Base-by-base conservation (phyloP, 371 early-diverging fungal genomes). In the Apophysomyces trapeziformis region DNA sequence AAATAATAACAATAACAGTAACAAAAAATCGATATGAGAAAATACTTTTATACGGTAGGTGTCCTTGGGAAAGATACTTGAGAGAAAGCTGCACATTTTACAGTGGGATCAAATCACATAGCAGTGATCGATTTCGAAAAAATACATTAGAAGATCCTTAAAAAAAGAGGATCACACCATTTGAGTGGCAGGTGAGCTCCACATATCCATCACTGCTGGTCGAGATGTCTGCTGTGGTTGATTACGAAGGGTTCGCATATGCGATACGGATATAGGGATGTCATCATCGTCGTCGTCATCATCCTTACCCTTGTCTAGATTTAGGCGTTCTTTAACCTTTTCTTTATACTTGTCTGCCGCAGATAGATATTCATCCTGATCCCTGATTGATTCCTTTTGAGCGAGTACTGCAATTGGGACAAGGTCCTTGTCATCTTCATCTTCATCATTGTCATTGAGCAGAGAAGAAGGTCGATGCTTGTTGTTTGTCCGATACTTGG, bases 231-330 rank as follows among this genome's bases (percentile, higher is more conserved):
- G 54, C 2, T 50, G 54, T 50, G 54, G 54, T 50, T 21, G 54
- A 21, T 50, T 50, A 21, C 54, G 54, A n/a, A 50, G n/a, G 21
- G 65, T 35, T 9, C 65, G 65, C 65, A 65, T 65, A 9, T 38
- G 65, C 26, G 65, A 41, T 2, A 65, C 38, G 5, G 65, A 65
- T 58, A 65, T 43, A 0, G 60, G 45, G 12, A 45, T 60, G 16
- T 59, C 38, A 43, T 39, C 38, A 39, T 38, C 60, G n/a, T 38
- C 60, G 14, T 43, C 43, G 1, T 47, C 18, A 7, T 47, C 18
- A 0, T 47, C 5, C 7, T 50, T 21, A 21, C 21, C 21, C 21
- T 50, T 26, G 54, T 50, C 54, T 9, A 50, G 35, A 21, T 39
- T 60, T 13, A 60, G 60, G 13, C 45, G 60, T 60, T 43, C 43